phyloP scores from a whole-genome alignment of 2,329 filamentous ascomycete species.

The Hypomyces perniciosus region DNA sequence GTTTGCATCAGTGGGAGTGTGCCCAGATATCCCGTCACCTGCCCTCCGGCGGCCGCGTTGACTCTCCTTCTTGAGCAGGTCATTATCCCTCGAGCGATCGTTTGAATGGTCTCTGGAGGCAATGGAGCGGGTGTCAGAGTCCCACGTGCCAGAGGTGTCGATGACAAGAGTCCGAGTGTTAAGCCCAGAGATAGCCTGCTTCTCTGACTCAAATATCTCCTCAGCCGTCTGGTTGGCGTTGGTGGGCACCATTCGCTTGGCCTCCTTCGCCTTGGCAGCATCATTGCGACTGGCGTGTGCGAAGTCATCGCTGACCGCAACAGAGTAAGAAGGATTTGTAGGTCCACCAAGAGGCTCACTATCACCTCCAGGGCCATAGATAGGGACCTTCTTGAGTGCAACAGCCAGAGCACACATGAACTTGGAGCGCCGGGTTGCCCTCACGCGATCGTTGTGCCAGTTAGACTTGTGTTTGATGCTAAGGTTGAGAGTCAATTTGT shows the following conservation, averaged over 20 bases:
- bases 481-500: slow-evolving; percentile 78
- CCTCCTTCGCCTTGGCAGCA: slow-evolving; percentile 55
- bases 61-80: slow-evolving; percentile 37
- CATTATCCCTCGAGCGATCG: slow-evolving; percentile 33
- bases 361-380: slow-evolving; percentile 73
- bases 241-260: slow-evolving; percentile 56
- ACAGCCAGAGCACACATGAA: slow-evolving; percentile 92
- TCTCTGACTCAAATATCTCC: slow-evolving; percentile 32
- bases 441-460: slow-evolving; percentile 81
- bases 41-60: slow-evolving; percentile 44
- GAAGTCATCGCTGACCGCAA: slow-evolving; percentile 63
- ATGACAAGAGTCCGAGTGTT: slow-evolving; percentile 32
- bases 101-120: slow-evolving; percentile 25
- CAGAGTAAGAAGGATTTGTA: slow-evolving; percentile 74
- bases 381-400: slow-evolving; percentile 80
- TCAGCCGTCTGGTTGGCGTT: slow-evolving; percentile 23
- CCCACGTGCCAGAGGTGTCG: slow-evolving; percentile 21
- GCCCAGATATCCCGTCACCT: slow-evolving; percentile 38
- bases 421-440: slow-evolving; percentile 77
- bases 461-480: slow-evolving; percentile 90
- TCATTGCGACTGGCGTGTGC: slow-evolving; percentile 59
- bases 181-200: slow-evolving; percentile 39
- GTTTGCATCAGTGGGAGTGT: slow-evolving; percentile 24
- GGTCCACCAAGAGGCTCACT: slow-evolving; percentile 55
- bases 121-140: slow-evolving; percentile 15